Conservation (phyloP, 2,329 filamentous ascomycete genomes). For the Leptosphaerulina australis region DNA sequence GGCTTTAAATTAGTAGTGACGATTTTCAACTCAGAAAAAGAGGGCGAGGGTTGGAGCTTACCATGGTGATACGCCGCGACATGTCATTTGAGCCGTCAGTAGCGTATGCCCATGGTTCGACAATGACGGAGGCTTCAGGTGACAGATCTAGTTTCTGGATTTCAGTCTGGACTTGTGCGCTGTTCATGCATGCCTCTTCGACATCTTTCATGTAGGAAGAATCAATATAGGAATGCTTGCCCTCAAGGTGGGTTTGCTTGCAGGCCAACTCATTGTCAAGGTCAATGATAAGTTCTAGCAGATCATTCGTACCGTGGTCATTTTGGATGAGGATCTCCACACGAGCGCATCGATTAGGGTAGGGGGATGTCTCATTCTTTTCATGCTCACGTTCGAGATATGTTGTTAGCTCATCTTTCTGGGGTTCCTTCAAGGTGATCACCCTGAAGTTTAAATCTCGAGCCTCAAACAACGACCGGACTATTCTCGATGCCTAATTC, state of each 20-base stretch:
- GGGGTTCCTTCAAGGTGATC: slow-evolving; percentile 58
- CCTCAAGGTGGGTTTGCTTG: slow-evolving; percentile 44
- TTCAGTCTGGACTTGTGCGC: slow-evolving; percentile 53
- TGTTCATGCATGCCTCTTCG: slow-evolving; percentile 55
- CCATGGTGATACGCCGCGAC: slow-evolving; percentile 57
- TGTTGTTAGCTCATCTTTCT: slow-evolving; percentile 55
- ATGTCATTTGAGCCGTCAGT: slow-evolving; percentile 62
- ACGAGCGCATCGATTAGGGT: slow-evolving; percentile 48
- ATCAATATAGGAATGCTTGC: slow-evolving; percentile 57
- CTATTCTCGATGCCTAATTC: slow-evolving; percentile 36
- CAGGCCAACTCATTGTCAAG: slow-evolving; percentile 27
- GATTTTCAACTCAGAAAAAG: neutral
- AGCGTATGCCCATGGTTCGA: slow-evolving; percentile 64
- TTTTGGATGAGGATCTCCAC: slow-evolving; percentile 47
- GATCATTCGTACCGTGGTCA: slow-evolving; percentile 48
- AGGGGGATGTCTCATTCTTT: slow-evolving; percentile 23
- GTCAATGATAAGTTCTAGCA: slow-evolving; percentile 38
- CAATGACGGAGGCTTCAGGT: slow-evolving; percentile 51
- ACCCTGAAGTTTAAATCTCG: slow-evolving; percentile 54
- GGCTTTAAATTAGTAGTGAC: neutral
- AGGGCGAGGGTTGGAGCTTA: slow-evolving; percentile 29
- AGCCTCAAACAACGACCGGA: slow-evolving; percentile 45
- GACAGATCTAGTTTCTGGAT: slow-evolving; percentile 52
- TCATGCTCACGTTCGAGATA: slow-evolving; percentile 55
- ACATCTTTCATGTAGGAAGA: slow-evolving; percentile 56